phyloP scores from a whole-genome alignment of 768 basidiomycete genomes.

The Clavulina sp. region DNA sequence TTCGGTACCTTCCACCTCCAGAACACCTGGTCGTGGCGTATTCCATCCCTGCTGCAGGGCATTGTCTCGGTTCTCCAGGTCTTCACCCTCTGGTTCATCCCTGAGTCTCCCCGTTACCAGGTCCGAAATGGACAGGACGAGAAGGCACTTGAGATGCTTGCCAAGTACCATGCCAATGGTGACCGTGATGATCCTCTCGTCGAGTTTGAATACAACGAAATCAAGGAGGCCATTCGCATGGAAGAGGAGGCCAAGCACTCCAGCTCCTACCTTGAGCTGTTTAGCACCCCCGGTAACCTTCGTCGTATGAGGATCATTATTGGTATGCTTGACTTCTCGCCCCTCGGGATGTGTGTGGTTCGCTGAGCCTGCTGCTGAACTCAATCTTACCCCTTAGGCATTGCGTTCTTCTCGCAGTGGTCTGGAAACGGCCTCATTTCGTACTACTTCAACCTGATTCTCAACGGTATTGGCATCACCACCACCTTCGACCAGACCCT shows the following conservation, averaged over 20 bases:
- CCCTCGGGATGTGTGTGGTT: not conserved
- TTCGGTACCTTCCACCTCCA: conserved; percentile 60
- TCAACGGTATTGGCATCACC: conserved; percentile 7
- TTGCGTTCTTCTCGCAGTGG: conserved; percentile 70
- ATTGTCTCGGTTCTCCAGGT: conserved; percentile 54
- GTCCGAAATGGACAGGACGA: conserved; percentile 55
- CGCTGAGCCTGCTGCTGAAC: not conserved
- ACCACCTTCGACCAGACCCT: not conserved
- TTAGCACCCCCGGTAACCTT: conserved; percentile 51
- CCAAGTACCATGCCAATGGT: conserved; percentile 71
- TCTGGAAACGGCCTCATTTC: conserved; percentile 70
- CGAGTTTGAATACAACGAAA: conserved; percentile 56
- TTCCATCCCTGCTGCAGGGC: conserved; percentile 61
- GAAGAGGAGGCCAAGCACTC: conserved; percentile 41
- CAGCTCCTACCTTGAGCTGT: conserved; percentile 51
- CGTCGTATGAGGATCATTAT: conserved; percentile 58
- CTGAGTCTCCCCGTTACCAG: conserved; percentile 64
- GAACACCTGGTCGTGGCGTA: conserved; percentile 64
- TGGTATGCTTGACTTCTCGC: conserved; percentile 1
- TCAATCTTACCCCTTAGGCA: conserved; percentile 29
- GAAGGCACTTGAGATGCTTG: conserved; percentile 50
- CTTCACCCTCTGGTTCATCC: conserved; percentile 31
- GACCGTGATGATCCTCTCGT: conserved; percentile 24
- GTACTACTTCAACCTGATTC: conserved; percentile 24
- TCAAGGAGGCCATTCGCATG: conserved; percentile 44